Evolutionary conservation across 345 rosid species (phyloP).

Genomic region (Barbarea vulgaris): DNA sequence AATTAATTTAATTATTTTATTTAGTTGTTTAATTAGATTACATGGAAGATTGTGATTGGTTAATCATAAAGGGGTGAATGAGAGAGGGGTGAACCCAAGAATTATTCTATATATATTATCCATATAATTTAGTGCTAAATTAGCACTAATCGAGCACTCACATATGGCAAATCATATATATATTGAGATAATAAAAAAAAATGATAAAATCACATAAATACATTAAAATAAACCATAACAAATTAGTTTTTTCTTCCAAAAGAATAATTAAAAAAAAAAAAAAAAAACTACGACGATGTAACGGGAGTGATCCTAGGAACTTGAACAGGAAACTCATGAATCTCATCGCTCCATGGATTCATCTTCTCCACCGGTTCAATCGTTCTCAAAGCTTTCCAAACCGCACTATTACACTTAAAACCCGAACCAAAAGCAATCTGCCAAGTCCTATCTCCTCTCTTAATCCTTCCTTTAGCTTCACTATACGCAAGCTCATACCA

Average conservation of each 20-base stretch:
- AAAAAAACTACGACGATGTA: conserved; percentile 19
- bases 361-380: conserved; percentile 65
- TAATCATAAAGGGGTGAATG: too few relatives aligned
- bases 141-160: neutral
- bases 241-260: conserved; percentile 3
- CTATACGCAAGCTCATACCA: conserved; percentile 91
- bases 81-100: too few relatives aligned
- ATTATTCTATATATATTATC: too few relatives aligned
- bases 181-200: conserved; percentile 16
- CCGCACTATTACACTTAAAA: conserved; percentile 94
- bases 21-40: too few relatives aligned
- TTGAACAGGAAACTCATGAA: conserved; percentile 71
- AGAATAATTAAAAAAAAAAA: neutral
- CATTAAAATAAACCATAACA: conserved; percentile 13
- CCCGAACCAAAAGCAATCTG: conserved; percentile 97
- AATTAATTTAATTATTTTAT: too few relatives aligned
- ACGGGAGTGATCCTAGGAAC: conserved; percentile 56
- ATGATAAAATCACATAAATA: conserved; percentile 16
- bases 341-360: conserved; percentile 84
- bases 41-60: too few relatives aligned
- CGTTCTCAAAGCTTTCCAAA: conserved; percentile 77
- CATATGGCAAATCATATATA: neutral
- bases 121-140: too few relatives aligned
- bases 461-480: conserved; percentile 86
- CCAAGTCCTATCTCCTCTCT: conserved; percentile 83